Evolutionary conservation across 371 early-diverging fungal species (phyloP).

Genomic region (Mucor lusitanicus): DNA sequence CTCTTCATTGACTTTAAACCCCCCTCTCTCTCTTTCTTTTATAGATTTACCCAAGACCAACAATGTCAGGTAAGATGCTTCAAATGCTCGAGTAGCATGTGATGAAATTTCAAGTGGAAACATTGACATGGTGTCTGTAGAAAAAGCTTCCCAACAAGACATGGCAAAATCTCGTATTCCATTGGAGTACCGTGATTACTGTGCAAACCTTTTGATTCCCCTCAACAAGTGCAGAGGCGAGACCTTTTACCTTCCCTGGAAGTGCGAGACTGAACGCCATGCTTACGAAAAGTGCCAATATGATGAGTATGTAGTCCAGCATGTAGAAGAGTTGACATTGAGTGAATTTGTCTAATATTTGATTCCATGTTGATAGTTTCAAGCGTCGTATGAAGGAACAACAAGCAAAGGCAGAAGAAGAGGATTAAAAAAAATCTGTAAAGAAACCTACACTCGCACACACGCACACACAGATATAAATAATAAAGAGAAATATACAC

Average conservation of each 20-base stretch:
- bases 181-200: constrained; percentile 90
- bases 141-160: constrained; percentile 84
- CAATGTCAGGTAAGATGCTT: not conserved
- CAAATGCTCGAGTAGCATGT: not conserved
- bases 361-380: constrained; percentile 13
- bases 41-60: not conserved
- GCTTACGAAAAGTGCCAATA: constrained; percentile 95
- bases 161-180: constrained; percentile 86
- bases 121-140: constrained; percentile 26
- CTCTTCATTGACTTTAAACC: not conserved
- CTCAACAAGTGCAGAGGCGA: constrained; percentile 90
- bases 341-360: not conserved
- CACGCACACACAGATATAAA: not conserved
- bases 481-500: constrained; percentile 7
- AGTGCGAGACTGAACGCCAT: constrained; percentile 89
- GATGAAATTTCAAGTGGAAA: not conserved
- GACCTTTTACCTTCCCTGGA: constrained; percentile 89
- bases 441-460: not conserved
- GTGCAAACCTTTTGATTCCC: constrained; percentile 87
- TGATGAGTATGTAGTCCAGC: constrained; percentile 77
- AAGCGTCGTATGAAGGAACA: constrained; percentile 39
- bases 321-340: not conserved
- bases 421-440: constrained; percentile 15
- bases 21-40: constrained; percentile 1
- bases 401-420: constrained; percentile 28